Base-by-base conservation (phyloP, 257 asterid genomes). In the Thymus quinquecostatus region DNA sequence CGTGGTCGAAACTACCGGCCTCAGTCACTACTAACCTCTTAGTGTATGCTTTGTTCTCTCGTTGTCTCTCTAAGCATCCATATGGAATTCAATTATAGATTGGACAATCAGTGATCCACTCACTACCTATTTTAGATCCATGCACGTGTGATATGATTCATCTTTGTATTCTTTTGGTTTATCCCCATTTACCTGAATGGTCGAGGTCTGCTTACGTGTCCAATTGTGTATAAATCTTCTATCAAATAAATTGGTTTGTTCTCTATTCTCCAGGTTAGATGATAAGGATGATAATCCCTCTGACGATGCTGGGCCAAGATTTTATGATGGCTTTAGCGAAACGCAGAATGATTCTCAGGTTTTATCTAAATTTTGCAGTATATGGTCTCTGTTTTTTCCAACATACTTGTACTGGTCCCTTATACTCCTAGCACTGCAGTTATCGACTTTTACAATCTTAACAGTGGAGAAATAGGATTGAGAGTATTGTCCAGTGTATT, bases 271-370 rank as follows among this genome's bases (percentile, higher is more conserved):
- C 95, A 94, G 97, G 87, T 69, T 76, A 67, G 89, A 85, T 60
- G 84, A 83, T 80, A 79, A 67, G 67, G 89, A 84, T 36, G 88
- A 83, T 27, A 63, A 41, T 55, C 78, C 77, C 54, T 71, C 83
- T 27, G 80, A 78, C 62, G 92, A 76, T 69, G 82, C 73, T 50
- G 70, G 80, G 62, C 69, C 83, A 32, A 73, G 74, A 34, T 58
- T 75, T 50, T 84, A 85, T 33, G 96, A 94, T 64, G 83, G 88
- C 58, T 91, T 94, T 77, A 94, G 93, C 73, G 99, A 94, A 74
- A 89, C 98, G 3, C 99, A 89, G 71, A 89, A 97, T 5, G 97
- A 89, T 76, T 89, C 97, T 78, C 99, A 94, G 98, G 98, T 92
- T 79, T 54, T 11, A 61, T 61, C 76, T 68, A 78, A 3, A 66